These are phyloP conservation scores for Paxillus involutus DNA, from an alignment of 768 basidiomycete species.

Conservation along the genomic window DNA sequence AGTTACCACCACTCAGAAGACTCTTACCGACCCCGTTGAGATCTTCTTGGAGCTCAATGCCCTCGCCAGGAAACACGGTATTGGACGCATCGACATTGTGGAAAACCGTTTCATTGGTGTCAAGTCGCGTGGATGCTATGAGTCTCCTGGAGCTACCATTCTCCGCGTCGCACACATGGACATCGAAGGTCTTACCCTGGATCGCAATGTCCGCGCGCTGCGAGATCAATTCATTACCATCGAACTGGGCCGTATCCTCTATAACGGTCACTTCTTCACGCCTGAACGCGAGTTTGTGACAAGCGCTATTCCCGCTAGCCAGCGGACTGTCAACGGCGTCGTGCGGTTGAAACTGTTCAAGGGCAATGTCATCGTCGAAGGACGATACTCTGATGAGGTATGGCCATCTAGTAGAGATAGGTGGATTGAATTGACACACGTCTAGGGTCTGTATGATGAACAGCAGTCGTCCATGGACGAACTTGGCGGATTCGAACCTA, in stretches of 20 bases:
- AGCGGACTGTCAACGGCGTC: constrained; percentile 93
- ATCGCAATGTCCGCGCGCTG: constrained; percentile 92
- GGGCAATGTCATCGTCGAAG: constrained; percentile 94
- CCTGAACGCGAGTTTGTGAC: constrained; percentile 96
- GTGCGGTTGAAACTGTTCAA: constrained; percentile 93
- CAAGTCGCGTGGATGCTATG: constrained; percentile 99
- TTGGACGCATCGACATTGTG: constrained; percentile 98
- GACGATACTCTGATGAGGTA: constrained; percentile 85
- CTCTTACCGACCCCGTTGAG: constrained; percentile 89
- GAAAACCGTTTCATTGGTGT: constrained; percentile 99
- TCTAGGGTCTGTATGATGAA: constrained; percentile 90
- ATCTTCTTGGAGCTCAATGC: constrained; percentile 91
- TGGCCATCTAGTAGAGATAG: constrained; percentile 14
- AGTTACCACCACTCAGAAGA: constrained; percentile 61
- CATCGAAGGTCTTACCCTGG: constrained; percentile 95
- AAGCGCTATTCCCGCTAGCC: constrained; percentile 87
- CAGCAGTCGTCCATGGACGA: constrained; percentile 98
- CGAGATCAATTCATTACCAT: constrained; percentile 95
- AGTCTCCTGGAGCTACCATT: constrained; percentile 95
- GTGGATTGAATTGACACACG: neutral
- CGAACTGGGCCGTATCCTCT: constrained; percentile 86
- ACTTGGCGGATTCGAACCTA: constrained; percentile 96
- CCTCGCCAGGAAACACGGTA: constrained; percentile 90
- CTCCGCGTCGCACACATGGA: constrained; percentile 95
- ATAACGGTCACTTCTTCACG: constrained; percentile 99